Percentiles rank a stretch among this genome's conserved stretches.
phyloP scores from a whole-genome alignment of 2,329 filamentous ascomycete genomes.

The Chaetomiaceae sp. region DNA sequence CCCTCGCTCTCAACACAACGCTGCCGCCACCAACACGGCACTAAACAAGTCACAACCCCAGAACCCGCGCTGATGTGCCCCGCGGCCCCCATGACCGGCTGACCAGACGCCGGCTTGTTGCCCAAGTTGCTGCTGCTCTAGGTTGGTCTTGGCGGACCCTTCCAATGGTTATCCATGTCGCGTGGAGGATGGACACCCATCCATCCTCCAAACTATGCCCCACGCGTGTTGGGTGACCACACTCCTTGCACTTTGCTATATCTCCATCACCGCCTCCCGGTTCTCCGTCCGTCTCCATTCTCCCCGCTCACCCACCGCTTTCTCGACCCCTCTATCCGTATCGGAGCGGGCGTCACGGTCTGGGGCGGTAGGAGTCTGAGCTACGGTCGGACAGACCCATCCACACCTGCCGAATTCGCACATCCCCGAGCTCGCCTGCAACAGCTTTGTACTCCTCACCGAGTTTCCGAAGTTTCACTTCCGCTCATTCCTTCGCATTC shows the following conservation, averaged over 20 bases:
- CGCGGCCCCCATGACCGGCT: constrained; percentile 7
- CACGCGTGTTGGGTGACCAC: constrained; percentile 4
- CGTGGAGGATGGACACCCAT: neutral
- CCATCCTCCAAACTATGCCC: neutral
- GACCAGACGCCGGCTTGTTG: neutral
- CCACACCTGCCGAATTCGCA: neutral
- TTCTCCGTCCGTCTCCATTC: neutral
- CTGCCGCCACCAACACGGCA: neutral
- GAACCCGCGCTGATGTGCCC: neutral
- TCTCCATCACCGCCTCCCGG: neutral
- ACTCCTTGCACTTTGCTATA: neutral
- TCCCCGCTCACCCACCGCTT: neutral
- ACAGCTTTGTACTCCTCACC: too few species aligned
- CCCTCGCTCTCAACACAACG: neutral
- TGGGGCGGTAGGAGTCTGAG: constrained; percentile 1
- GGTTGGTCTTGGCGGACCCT: constrained; percentile 6
- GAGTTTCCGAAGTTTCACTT: too few species aligned
- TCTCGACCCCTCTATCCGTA: neutral
- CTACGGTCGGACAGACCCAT: neutral
- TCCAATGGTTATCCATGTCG: constrained; percentile 1
- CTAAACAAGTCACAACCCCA: neutral
- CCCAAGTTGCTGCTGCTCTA: constrained; percentile 1
- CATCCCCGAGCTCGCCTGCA: neutral
- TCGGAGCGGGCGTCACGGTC: constrained; percentile 1
- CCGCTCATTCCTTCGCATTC: too few species aligned